Base-by-base conservation (phyloP, 129 eudicot genomes). In the Flaveria robusta region DNA sequence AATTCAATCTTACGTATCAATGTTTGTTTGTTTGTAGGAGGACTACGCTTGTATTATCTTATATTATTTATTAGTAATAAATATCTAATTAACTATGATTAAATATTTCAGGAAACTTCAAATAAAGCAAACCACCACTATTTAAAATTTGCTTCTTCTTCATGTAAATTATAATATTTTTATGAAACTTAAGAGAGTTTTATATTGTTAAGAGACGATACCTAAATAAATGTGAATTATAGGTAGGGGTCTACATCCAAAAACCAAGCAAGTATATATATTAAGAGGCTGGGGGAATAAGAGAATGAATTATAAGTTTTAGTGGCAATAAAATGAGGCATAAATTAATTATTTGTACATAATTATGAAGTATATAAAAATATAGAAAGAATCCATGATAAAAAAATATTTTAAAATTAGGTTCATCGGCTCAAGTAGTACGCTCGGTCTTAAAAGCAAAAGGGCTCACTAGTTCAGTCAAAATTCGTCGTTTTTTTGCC, bases 11-110 rank as follows among this genome's bases (percentile, higher is more conserved):
- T 76, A 76, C 74, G 80, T 76, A 76, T 76, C 80, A 47, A 66
- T 76, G 80, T 76, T 76, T 76, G 81, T 75, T 77, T 77, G 81
- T 68, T 67, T 67, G 58, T 2, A 22, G 81, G 81, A 67, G 8
- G 55, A 41, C 52, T 67, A 39, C 15, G 39, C 24, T 76, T 50
- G 74, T 66, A 54, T 50, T 46, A 19, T 27, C 15, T 22, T 71
- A 2, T 49, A 29, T 14, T 46, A 31, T 26, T 26, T 46, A 24
- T 13, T 42, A n/a, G 5, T 16, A 27, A 45, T 49, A 63, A 22
- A 29, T 76, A 66, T 26, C 34, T 66, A 49, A 65, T 14, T 65
- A 43, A 29, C 13, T 22, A 49, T 31, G 16, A 19, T 45, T 20
- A 16, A 75, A 16, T 65, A 64, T 19, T 69, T 75, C 4, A 31